A percentile compares a stretch with the other conserved stretches of the same genome.
phyloP scores from a whole-genome alignment of 2,329 filamentous ascomycete genomes.

The Microdochium trichocladiopsis region DNA sequence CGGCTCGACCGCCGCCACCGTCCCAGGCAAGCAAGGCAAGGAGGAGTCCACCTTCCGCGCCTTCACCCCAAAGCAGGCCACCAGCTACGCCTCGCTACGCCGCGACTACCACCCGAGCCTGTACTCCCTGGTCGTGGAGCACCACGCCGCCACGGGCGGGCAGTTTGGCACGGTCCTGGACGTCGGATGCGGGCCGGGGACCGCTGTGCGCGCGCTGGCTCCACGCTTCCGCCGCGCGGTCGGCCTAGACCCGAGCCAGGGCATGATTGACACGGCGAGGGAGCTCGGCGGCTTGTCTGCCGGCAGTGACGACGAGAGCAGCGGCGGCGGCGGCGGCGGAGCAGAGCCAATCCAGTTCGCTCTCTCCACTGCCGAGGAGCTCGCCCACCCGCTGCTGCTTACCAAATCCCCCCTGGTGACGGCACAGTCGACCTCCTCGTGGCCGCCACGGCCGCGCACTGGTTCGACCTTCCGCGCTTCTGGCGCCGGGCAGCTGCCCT shows the following conservation, averaged over 20 bases:
- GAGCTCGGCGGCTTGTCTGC: conserved; percentile 3
- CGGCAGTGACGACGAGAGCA: not conserved
- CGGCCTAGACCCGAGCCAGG: conserved; percentile 44
- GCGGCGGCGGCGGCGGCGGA: not conserved
- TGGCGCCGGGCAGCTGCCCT: conserved; percentile 37
- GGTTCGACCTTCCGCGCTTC: conserved; percentile 48
- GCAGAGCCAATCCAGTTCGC: conserved; percentile 21
- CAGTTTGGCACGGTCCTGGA: conserved; percentile 37
- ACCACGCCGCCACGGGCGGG: conserved; percentile 39
- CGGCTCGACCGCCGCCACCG: too few species aligned
- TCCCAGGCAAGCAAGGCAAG: too few species aligned
- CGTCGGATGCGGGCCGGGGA: conserved; percentile 51
- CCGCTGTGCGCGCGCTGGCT: conserved; percentile 35
- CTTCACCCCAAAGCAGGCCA: too few species aligned
- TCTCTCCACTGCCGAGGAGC: conserved; percentile 34
- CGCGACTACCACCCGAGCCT: conserved; percentile 34
- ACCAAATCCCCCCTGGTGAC: conserved; percentile 13
- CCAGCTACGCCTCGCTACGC: conserved; percentile 33
- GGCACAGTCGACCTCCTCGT: conserved; percentile 40
- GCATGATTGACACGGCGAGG: conserved; percentile 44
- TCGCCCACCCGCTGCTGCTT: conserved; percentile 11
- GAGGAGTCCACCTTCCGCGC: too few species aligned
- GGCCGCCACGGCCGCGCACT: conserved; percentile 44
- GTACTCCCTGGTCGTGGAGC: conserved; percentile 36
- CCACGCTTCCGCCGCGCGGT: conserved; percentile 35